Evolutionary conservation across 768 basidiomycete genomes (phyloP).

Genomic region (Suillus subaureus): DNA sequence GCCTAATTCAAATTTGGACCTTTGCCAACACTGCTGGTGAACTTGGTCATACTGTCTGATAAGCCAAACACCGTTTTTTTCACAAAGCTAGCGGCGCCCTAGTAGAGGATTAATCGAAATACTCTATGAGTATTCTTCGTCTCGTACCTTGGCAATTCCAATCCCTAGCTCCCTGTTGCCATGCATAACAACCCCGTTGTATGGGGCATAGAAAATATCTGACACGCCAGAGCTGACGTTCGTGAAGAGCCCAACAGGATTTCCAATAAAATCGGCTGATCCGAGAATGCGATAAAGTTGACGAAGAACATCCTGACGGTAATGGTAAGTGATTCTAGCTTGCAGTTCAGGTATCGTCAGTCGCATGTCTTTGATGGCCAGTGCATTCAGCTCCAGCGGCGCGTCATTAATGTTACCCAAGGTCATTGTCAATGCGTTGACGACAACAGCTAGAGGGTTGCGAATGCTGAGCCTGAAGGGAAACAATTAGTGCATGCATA

Average conservation of each 20-base stretch:
- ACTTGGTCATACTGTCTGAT: conserved; percentile 95
- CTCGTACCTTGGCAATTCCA: conserved; percentile 84
- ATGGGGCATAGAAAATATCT: conserved; percentile 99
- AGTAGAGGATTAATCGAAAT: conserved; percentile 19
- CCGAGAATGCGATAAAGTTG: conserved; percentile 96
- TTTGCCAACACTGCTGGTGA: conserved; percentile 97
- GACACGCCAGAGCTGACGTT: conserved; percentile 98
- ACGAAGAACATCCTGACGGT: conserved; percentile 88
- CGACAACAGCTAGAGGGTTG: conserved; percentile 89
- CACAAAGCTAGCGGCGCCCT: conserved; percentile 97
- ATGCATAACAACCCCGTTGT: conserved; percentile 94
- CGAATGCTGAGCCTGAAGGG: conserved; percentile 64
- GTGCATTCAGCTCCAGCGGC: conserved; percentile 89
- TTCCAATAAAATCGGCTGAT: conserved; percentile 96
- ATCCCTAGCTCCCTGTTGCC: conserved; percentile 94
- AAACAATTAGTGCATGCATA: conserved; percentile 11
- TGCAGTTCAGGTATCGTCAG: conserved; percentile 83
- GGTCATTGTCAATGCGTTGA: conserved; percentile 96
- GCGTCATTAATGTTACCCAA: conserved; percentile 97
- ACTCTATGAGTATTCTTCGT: neutral
- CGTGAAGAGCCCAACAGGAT: conserved; percentile 96
- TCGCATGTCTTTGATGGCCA: conserved; percentile 94
- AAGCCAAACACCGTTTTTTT: conserved; percentile 99
- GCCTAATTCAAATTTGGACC: conserved; percentile 43
- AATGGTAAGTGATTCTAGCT: conserved; percentile 86